These are phyloP conservation scores for Pyronema domesticum DNA, from an alignment of 495 filamentous ascomycete species.

Conservation along the genomic window DNA sequence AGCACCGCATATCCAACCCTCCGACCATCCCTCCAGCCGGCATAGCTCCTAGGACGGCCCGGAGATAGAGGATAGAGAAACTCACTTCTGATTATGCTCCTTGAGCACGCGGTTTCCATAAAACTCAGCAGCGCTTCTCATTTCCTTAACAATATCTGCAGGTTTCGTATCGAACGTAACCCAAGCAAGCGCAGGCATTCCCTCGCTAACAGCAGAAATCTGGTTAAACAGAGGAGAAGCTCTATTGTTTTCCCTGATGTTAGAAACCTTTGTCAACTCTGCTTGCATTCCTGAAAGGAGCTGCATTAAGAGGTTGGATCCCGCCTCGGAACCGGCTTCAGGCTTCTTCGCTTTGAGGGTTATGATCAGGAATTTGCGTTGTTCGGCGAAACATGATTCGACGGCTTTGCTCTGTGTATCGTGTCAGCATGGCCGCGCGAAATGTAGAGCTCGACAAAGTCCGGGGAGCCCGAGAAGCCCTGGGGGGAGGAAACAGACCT, in stretches of 20 bases:
- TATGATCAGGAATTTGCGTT: slow-evolving; percentile 73
- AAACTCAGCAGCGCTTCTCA: slow-evolving; percentile 62
- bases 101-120: slow-evolving; percentile 82
- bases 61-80: not conserved
- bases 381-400: slow-evolving; percentile 47
- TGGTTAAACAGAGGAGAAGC: slow-evolving; percentile 53
- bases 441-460: not conserved
- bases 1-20: not conserved
- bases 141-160: slow-evolving; percentile 60
- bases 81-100: slow-evolving; percentile 78
- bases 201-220: slow-evolving; percentile 70
- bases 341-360: slow-evolving; percentile 88
- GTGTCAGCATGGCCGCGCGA: not conserved
- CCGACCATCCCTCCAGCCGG: not conserved
- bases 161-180: slow-evolving; percentile 63
- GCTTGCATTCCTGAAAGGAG: slow-evolving; percentile 68
- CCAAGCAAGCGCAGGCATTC: slow-evolving; percentile 73
- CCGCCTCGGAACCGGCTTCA: slow-evolving; percentile 32
- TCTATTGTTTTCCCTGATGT: slow-evolving; percentile 62
- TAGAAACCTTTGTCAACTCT: slow-evolving; percentile 54
- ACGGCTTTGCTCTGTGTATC: slow-evolving; percentile 19
- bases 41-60: too few relatives aligned
- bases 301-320: slow-evolving; percentile 44
- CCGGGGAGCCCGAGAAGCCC: not conserved
- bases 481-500: not conserved